Evolutionary conservation across 352 stramenopile genomes (phyloP), one percentile per base, ranked within the genome.

Genomic region (Globisporangium takayamanum): DNA sequence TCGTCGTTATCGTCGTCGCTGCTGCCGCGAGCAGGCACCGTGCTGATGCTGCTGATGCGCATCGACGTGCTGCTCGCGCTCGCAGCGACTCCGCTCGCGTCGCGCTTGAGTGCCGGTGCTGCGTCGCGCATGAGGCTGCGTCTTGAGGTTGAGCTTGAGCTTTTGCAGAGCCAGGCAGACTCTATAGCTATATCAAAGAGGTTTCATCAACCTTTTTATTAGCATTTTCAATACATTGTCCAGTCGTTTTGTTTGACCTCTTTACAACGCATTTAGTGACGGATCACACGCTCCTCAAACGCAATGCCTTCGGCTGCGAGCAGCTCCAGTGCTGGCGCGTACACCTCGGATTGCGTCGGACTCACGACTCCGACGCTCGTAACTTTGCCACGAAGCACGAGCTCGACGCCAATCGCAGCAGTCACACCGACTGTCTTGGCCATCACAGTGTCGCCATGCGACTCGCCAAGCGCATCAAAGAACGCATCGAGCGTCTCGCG

Each of bases 391-490:
- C 80, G 58, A 8, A 96, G 59, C 28, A 97, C 67, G 5, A 96
- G 68, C 42, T 88, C 74, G 3, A 82, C 72, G n/a, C 78, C 85
- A 54, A 92, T 80, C 8, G 84, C 89, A 30, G 81, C 74, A 41
- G 87, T 90, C 46, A 89, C 75, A 12, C 89, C 89, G 15, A 97
- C 89, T 2, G 88, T 96, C 58, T 84, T 84, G 20, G 80, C 74
- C 88, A 97, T 97, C 45, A 80, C 76, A 11, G 81, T 89, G 64
- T 86, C 80, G 25, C 64, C 68, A 28, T 71, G 45, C 1, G 56
- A 37, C 1, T 69, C 65, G n/a, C 79, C 70, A 58, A 84, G 84
- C 7, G 78, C 71, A 54, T 91, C 67, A 10, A 95, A 72, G 25
- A 72, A 74, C 12, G 74, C 84, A 15, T 73, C 66, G 53, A 86